Base-by-base conservation (phyloP, 192 early-diverging fungal genomes). In the Backusella tuberculispora region DNA sequence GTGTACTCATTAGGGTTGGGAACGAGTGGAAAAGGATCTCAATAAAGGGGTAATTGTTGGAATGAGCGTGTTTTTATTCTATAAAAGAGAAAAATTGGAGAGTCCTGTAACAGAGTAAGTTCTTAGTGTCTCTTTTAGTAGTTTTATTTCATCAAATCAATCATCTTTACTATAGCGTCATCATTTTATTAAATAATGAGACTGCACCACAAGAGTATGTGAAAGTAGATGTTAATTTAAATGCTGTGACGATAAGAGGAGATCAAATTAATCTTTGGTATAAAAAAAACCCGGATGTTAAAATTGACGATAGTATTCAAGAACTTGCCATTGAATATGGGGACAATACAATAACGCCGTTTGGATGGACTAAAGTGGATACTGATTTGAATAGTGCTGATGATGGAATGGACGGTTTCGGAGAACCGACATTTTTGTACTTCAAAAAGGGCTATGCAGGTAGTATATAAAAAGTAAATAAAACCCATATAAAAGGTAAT, bases 71-170 rank as follows among this genome's bases (percentile, higher is more conserved):
- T 76, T 72, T 45, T 26, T 76, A 13, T 76, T 76, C 46, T 72
- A 50, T 41, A 40, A 72, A 42, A 29, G 75, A 12, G 37, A 72
- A 21, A 66, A 24, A 8, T 64, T 17, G 34, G 4, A 21, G 4
- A 5, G 42, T 38, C 69, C 69, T 21, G 69, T 76, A 5, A 76
- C 69, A 64, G 75, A 76, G 75, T 76, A 76, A 65, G 67, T 69
- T 15, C 24, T 34, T 34, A 34, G 29, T 34, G 2, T 34, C 2
- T 1, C 2, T 34, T 34, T 34, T 34, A 34, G 29, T 34, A 34
- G 2, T 34, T 34, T 34, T 34, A 34, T 34, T 34, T 10, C 17
- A 9, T 66, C 5, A 42, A 43, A 38, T n/a, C 42, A 38, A 41
- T 41, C 6, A 10, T 43, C 14, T 42, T 40, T 43, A 6, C 29